A percentile compares a stretch with the other conserved stretches of the same genome.
These are phyloP conservation scores for Leccinum imitatum DNA, from an alignment of 768 basidiomycete species.

Conservation along the genomic window DNA sequence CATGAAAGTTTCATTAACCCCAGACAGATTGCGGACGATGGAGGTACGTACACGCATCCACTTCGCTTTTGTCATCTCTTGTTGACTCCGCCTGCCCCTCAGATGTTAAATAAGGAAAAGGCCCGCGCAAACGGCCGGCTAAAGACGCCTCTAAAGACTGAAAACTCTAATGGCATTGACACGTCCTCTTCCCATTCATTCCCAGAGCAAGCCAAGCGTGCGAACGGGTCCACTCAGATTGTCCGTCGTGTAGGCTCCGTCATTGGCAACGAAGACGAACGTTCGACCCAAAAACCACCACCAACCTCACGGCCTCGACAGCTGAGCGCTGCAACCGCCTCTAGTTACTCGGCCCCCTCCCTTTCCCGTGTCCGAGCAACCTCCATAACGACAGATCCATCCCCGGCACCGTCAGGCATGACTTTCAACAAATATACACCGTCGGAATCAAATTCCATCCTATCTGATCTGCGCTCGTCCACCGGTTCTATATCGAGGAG, in stretches of 20 bases:
- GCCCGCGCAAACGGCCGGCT: conserved; percentile 35
- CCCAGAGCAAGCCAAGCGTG: conserved; percentile 26
- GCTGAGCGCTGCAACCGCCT: conserved; percentile 43
- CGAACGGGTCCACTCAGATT: conserved; percentile 41
- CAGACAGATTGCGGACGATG: conserved; percentile 89
- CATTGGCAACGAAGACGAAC: conserved; percentile 58
- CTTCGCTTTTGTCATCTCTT: conserved; percentile 16
- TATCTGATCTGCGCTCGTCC: conserved; percentile 27
- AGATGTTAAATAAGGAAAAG: conserved; percentile 79
- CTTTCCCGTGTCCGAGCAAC: conserved; percentile 29
- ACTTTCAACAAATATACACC: conserved; percentile 30
- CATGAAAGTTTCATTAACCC: conserved; percentile 94
- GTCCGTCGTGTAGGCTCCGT: conserved; percentile 61
- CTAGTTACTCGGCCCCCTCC: conserved; percentile 30
- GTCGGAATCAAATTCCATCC: conserved; percentile 30
- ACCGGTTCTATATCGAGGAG: conserved; percentile 21
- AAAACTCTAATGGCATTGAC: conserved; percentile 25
- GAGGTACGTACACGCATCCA: conserved; percentile 60
- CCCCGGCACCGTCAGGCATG: conserved; percentile 8
- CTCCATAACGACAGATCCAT: conserved; percentile 35
- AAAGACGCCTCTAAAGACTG: conserved; percentile 21
- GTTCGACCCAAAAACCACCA: conserved; percentile 28
- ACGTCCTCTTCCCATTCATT: conserved; percentile 12
- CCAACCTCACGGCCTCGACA: conserved; percentile 47
- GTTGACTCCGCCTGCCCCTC: conserved; percentile 6